phyloP scores from a whole-genome alignment of 495 filamentous ascomycete species.

The Talaromyces liani region DNA sequence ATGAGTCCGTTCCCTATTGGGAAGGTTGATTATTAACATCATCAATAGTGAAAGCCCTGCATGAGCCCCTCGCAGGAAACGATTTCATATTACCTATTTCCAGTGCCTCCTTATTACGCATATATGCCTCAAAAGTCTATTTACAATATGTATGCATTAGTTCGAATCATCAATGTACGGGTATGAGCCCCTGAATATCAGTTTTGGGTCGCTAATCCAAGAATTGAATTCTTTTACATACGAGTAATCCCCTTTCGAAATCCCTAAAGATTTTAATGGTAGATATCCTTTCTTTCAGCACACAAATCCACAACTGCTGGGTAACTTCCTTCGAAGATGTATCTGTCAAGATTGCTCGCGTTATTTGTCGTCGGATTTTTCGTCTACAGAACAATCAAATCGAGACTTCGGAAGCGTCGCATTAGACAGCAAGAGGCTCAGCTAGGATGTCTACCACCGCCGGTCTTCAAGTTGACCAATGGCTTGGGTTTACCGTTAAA shows the following conservation, averaged over 20 bases:
- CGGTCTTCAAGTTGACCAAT: slow-evolving; percentile 7
- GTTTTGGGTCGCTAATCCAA: background rate
- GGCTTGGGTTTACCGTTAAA: slow-evolving; percentile 4
- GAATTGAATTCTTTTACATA: background rate
- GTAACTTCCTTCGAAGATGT: background rate
- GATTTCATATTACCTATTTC: background rate
- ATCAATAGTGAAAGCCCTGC: slow-evolving; percentile 1
- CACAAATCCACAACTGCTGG: no score
- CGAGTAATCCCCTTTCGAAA: background rate
- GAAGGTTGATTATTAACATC: background rate
- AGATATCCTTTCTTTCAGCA: background rate
- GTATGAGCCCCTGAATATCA: background rate
- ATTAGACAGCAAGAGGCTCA: slow-evolving; percentile 6
- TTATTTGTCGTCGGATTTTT: background rate
- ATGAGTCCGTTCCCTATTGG: background rate
- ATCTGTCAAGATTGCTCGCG: background rate
- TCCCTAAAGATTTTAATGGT: no score
- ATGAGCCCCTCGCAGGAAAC: background rate
- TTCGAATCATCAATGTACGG: background rate
- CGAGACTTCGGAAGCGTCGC: background rate
- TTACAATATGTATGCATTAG: background rate
- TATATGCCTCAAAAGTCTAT: background rate
- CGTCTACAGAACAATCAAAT: slow-evolving; percentile 5
- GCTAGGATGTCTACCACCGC: slow-evolving; percentile 9
- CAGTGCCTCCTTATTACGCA: background rate